Percentiles rank a stretch among this genome's conserved stretches.
These are phyloP conservation scores for Apiospora marii DNA, from an alignment of 2,329 filamentous ascomycete species.

Conservation along the genomic window DNA sequence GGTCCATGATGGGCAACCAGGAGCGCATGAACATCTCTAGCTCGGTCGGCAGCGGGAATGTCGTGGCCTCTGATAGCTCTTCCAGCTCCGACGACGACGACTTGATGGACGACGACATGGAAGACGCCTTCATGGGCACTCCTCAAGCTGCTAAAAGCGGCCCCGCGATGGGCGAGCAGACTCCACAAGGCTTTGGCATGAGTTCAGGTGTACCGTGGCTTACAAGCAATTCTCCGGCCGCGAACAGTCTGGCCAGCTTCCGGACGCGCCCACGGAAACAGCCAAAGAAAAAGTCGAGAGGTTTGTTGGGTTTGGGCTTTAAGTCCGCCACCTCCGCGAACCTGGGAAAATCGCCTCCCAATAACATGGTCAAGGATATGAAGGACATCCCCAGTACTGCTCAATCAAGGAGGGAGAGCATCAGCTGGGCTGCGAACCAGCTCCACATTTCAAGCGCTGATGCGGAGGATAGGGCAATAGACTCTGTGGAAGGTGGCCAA, in stretches of 20 bases:
- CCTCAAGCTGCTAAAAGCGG: constrained; percentile 75
- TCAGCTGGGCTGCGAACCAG: constrained; percentile 90
- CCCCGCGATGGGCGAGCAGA: constrained; percentile 55
- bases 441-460: constrained; percentile 84
- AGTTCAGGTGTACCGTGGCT: constrained; percentile 65
- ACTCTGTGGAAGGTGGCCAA: constrained; percentile 59
- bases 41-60: constrained; percentile 78
- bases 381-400: constrained; percentile 46
- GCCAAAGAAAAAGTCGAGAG: constrained; percentile 60
- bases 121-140: constrained; percentile 83
- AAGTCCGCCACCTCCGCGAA: constrained; percentile 48
- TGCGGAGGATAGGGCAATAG: constrained; percentile 72
- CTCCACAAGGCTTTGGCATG: constrained; percentile 45
- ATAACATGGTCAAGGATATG: constrained; percentile 46
- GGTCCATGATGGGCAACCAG: constrained; percentile 73
- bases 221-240: constrained; percentile 71
- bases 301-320: constrained; percentile 59
- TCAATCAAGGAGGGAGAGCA: constrained; percentile 79
- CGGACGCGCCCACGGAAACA: constrained; percentile 76
- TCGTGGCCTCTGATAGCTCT: constrained; percentile 68
- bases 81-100: constrained; percentile 72
- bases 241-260: constrained; percentile 84
- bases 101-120: constrained; percentile 76
- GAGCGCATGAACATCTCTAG: constrained; percentile 79
- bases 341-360: constrained; percentile 79